These are phyloP conservation scores for Bullera alba DNA, from an alignment of 768 basidiomycete genomes.

Conservation along the genomic window DNA sequence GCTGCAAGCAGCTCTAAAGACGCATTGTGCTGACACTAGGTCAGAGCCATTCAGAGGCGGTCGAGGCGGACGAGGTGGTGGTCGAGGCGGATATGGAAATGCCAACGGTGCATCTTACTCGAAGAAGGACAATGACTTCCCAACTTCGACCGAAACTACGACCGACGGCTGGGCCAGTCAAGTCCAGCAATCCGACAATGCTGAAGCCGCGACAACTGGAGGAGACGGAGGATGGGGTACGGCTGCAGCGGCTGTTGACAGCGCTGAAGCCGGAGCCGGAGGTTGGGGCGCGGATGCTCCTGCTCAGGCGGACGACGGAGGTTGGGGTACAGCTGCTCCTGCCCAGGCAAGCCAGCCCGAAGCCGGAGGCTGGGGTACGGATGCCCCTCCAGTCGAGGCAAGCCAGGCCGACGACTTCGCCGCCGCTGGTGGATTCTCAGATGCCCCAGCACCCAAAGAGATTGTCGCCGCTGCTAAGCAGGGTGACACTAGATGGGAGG, in stretches of 20 bases:
- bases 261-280: constrained; percentile 1
- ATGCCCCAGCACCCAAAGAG: constrained; percentile 42
- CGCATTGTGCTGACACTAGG: neutral
- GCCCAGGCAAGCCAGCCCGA: constrained; percentile 30
- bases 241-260: constrained; percentile 4
- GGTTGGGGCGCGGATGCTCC: constrained; percentile 9
- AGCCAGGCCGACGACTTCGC: constrained; percentile 39
- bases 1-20: neutral
- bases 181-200: constrained; percentile 29
- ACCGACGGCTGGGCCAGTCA: constrained; percentile 40
- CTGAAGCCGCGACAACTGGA: constrained; percentile 17
- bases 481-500: constrained; percentile 26
- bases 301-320: neutral
- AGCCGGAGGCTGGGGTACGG: constrained; percentile 17
- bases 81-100: constrained; percentile 37
- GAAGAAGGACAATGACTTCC: constrained; percentile 10
- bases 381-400: constrained; percentile 10
- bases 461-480: constrained; percentile 40
- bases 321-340: neutral
- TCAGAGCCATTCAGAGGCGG: constrained; percentile 36
- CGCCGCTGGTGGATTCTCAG: constrained; percentile 41
- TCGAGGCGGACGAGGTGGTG: constrained; percentile 44
- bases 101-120: constrained; percentile 10
- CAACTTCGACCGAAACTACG: constrained; percentile 36
- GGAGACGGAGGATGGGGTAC: constrained; percentile 6